These are phyloP conservation scores for Xylariaceae sp. DNA, from an alignment of 2,329 filamentous ascomycete species.

Conservation along the genomic window DNA sequence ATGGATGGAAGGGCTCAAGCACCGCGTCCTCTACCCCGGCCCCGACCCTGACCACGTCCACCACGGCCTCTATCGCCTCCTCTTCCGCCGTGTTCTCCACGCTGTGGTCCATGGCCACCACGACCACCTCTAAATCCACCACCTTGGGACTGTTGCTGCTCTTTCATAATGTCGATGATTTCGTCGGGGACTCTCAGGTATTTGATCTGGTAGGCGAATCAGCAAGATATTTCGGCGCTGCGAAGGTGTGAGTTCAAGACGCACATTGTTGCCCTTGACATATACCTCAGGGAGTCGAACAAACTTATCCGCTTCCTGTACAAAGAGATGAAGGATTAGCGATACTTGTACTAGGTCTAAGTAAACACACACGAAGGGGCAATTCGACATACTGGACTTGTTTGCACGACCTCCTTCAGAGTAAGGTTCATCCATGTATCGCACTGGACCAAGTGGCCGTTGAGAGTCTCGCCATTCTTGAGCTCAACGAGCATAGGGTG, in stretches of 20 bases:
- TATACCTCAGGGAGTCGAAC: slow-evolving; percentile 89
- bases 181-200: slow-evolving; percentile 95
- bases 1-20: slow-evolving; percentile 24
- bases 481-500: slow-evolving; percentile 68
- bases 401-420: slow-evolving; percentile 94
- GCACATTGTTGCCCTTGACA: slow-evolving; percentile 92
- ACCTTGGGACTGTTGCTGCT: slow-evolving; percentile 70
- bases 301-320: slow-evolving; percentile 85
- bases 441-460: slow-evolving; percentile 92
- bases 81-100: slow-evolving; percentile 54
- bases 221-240: slow-evolving; percentile 16
- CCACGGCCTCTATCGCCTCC: slow-evolving; percentile 53
- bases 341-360: slow-evolving; percentile 4
- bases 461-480: slow-evolving; percentile 72
- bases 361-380: background rate
- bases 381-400: slow-evolving; percentile 61
- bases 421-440: slow-evolving; percentile 99
- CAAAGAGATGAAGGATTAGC: slow-evolving; percentile 17
- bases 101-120: slow-evolving; percentile 41
- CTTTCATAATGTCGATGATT: slow-evolving; percentile 89
- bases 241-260: slow-evolving; percentile 32
- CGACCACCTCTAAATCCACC: slow-evolving; percentile 61
- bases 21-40: slow-evolving; percentile 39
- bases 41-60: slow-evolving; percentile 47
- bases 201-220: slow-evolving; percentile 67